Evolutionary conservation across 2,329 filamentous ascomycete species (phyloP).

Genomic region (Aspergillus tamarii): DNA sequence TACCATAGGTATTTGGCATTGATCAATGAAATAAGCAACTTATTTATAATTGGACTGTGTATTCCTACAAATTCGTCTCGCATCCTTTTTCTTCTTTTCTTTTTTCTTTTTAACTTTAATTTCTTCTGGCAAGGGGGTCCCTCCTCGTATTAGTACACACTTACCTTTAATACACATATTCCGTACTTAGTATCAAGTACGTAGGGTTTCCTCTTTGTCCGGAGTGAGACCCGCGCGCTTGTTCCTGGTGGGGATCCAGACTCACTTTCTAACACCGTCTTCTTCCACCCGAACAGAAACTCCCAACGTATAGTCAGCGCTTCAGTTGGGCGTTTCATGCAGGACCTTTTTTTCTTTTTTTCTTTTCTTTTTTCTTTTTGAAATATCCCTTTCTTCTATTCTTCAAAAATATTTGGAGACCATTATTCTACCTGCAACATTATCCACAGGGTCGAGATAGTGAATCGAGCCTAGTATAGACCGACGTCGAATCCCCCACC

Average conservation of each 20-base stretch:
- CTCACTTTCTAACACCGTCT: neutral
- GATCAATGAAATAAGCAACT: neutral
- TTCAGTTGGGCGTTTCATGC: neutral
- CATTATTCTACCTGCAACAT: neutral
- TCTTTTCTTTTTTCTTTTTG: neutral
- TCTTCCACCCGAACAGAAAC: neutral
- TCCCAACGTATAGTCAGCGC: neutral
- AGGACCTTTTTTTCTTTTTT: neutral
- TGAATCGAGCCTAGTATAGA: neutral
- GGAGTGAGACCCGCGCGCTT: neutral
- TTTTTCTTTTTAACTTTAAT: neutral
- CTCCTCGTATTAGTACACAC: too few relatives aligned
- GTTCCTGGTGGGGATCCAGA: constrained; percentile 1
- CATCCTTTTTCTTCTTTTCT: neutral
- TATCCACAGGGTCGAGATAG: neutral
- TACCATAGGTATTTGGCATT: too few relatives aligned
- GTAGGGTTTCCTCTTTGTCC: neutral
- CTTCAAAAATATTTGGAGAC: neutral
- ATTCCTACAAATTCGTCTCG: neutral
- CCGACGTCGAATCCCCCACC: constrained; percentile 11
- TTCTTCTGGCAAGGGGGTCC: neutral
- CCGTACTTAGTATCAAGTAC: too few relatives aligned
- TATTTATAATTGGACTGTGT: neutral
- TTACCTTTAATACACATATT: neutral
- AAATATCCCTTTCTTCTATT: neutral